Conservation (phyloP, 2,329 filamentous ascomycete species). For the Claviceps humidiphila region DNA sequence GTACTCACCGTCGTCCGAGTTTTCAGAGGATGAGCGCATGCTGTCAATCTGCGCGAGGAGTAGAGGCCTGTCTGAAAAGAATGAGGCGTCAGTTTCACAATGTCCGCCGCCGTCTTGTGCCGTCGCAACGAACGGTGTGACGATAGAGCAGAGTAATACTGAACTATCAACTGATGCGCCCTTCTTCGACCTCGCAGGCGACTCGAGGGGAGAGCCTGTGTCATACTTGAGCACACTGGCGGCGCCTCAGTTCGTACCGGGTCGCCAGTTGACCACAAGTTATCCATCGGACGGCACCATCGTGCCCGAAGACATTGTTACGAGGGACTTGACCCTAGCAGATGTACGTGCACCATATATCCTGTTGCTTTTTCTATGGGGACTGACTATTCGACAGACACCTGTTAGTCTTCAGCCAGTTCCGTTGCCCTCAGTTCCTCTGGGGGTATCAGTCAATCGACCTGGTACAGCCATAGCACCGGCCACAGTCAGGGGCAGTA, state of each 20-base stretch:
- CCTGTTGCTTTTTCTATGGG: not conserved
- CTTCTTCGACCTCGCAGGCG: not conserved
- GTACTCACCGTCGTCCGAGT: slow-evolving; percentile 36
- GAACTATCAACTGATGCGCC: not conserved
- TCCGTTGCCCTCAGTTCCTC: not conserved
- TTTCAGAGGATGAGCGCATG: slow-evolving; percentile 35
- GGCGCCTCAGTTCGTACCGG: not conserved
- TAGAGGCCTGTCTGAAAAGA: slow-evolving; percentile 4
- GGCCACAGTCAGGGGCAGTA: not conserved
- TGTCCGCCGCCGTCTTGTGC: not conserved
- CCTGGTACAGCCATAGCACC: not conserved
- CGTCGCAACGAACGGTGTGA: not conserved
- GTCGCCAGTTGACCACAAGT: not conserved
- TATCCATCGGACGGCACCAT: not conserved
- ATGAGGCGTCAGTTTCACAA: slow-evolving; percentile 3
- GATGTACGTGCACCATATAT: slow-evolving; percentile 8
- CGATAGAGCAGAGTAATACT: not conserved
- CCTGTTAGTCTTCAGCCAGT: slow-evolving; percentile 5
- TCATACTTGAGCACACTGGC: not conserved
- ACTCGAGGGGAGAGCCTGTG: not conserved
- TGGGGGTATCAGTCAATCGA: not conserved
- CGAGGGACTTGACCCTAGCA: slow-evolving; percentile 1
- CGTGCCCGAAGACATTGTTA: not conserved
- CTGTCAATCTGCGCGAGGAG: slow-evolving; percentile 15
- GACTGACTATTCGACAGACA: slow-evolving; percentile 12